Evolutionary conservation across 2,329 filamentous ascomycete species (phyloP).

Genomic region (Colletotrichum gloeosporioides): DNA sequence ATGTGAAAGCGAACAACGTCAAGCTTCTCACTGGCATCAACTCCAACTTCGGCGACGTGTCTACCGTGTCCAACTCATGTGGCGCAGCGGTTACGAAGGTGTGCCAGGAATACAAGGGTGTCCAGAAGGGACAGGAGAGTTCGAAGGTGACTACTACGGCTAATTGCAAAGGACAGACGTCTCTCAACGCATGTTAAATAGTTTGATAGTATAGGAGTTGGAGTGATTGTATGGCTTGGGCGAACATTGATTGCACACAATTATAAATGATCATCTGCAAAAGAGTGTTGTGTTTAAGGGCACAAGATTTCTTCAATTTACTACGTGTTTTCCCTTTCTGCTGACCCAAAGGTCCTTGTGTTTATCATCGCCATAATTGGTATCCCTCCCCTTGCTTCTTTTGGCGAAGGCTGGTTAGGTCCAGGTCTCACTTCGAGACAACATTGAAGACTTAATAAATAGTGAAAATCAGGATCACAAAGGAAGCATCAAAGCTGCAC

Average conservation of each 20-base stretch:
- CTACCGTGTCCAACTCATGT: slow-evolving; percentile 21
- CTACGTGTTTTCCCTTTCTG: neutral
- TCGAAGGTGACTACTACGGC: slow-evolving; percentile 10
- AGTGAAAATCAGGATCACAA: neutral
- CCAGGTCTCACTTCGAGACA: neutral
- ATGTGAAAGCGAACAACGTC: neutral
- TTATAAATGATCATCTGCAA: neutral
- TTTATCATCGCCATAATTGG: neutral
- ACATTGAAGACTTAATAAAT: neutral
- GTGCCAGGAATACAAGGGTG: slow-evolving; percentile 17
- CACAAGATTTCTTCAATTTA: neutral
- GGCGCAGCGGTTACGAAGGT: slow-evolving; percentile 2
- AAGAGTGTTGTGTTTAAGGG: neutral
- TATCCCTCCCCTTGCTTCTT: neutral
- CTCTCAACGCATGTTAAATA: neutral
- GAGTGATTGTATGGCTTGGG: neutral
- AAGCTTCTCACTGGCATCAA: slow-evolving; percentile 44
- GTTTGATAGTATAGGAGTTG: neutral
- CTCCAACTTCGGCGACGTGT: slow-evolving; percentile 36
- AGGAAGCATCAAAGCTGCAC: neutral
- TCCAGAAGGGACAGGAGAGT: slow-evolving; percentile 4
- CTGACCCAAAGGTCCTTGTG: neutral
- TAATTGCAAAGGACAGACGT: slow-evolving; percentile 3
- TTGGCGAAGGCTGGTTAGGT: neutral
- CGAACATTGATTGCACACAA: neutral